Evolutionary conservation across 345 rosid species (phyloP).

Genomic region (Garcia nutans): DNA sequence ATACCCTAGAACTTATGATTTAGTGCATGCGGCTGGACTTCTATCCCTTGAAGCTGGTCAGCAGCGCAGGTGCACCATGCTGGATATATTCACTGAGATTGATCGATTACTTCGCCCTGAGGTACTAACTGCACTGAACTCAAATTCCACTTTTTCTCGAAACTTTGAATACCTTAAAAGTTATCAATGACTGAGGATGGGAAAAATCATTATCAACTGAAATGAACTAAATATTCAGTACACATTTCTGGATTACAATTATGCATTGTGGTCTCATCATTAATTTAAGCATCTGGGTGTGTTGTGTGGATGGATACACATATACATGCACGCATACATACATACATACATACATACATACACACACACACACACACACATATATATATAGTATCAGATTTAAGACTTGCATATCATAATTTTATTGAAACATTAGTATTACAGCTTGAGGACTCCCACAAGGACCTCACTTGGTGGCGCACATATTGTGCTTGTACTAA

Average conservation of each 20-base stretch:
- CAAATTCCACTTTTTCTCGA: too few relatives aligned
- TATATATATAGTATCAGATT: not conserved
- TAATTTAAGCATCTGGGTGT: not conserved
- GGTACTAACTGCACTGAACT: slow-evolving; percentile 40
- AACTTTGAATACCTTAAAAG: not conserved
- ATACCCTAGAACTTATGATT: slow-evolving; percentile 90
- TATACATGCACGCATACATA: too few relatives aligned
- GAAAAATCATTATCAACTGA: not conserved
- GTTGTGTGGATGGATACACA: not conserved
- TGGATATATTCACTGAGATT: slow-evolving; percentile 70
- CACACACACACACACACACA: too few relatives aligned
- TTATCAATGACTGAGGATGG: not conserved
- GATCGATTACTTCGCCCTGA: slow-evolving; percentile 97
- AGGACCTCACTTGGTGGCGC: not conserved
- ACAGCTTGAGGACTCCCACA: not conserved
- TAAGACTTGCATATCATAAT: not conserved
- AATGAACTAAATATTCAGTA: not conserved
- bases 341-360: not conserved
- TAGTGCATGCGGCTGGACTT: slow-evolving; percentile 86
- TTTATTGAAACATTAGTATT: not conserved
- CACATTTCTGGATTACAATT: not conserved
- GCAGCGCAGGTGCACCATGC: slow-evolving; percentile 49
- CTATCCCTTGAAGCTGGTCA: slow-evolving; percentile 57
- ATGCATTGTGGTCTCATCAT: not conserved
- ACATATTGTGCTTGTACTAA: too few relatives aligned